phyloP scores from a whole-genome alignment of 1,284 basidiomycete genomes.

The Gymnopus androsaceus region DNA sequence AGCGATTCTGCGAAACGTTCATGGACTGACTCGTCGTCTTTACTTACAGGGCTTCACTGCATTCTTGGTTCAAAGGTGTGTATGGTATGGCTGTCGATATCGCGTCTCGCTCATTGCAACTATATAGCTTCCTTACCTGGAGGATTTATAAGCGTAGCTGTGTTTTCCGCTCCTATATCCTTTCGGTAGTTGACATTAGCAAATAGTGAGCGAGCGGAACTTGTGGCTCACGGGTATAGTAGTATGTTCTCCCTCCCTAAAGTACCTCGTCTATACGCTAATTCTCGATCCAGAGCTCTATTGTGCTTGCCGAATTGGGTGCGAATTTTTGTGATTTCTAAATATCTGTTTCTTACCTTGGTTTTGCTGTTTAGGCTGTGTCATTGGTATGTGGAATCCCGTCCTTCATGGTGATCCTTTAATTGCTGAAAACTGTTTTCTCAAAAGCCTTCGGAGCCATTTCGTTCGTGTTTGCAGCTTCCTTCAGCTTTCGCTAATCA shows the following conservation, averaged over 20 bases:
- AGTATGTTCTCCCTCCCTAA: conserved; percentile 4
- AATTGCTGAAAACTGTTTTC: conserved; percentile 17
- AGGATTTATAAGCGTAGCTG: conserved; percentile 6
- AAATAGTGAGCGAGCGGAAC: conserved; percentile 30
- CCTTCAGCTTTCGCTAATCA: not conserved
- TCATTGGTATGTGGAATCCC: conserved; percentile 5
- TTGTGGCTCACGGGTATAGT: conserved; percentile 28
- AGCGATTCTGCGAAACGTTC: not conserved
- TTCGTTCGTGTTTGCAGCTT: conserved; percentile 18
- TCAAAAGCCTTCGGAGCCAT: conserved; percentile 22
- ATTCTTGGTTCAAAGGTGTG: conserved; percentile 12
- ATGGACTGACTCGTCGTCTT: too few relatives aligned
- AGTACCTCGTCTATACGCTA: not conserved
- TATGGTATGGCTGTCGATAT: not conserved
- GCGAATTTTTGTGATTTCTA: conserved; percentile 1
- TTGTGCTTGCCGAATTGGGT: conserved; percentile 31
- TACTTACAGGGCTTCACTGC: conserved; percentile 7
- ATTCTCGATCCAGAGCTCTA: not conserved
- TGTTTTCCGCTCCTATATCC: not conserved
- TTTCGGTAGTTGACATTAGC: not conserved
- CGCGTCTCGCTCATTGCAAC: not conserved
- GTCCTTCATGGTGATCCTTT: not conserved
- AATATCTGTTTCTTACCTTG: conserved; percentile 20
- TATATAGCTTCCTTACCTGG: conserved; percentile 8
- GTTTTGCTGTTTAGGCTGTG: conserved; percentile 19